phyloP scores from a whole-genome alignment of 192 early-diverging fungal species.

The Phlyctochytrium planicorne region DNA sequence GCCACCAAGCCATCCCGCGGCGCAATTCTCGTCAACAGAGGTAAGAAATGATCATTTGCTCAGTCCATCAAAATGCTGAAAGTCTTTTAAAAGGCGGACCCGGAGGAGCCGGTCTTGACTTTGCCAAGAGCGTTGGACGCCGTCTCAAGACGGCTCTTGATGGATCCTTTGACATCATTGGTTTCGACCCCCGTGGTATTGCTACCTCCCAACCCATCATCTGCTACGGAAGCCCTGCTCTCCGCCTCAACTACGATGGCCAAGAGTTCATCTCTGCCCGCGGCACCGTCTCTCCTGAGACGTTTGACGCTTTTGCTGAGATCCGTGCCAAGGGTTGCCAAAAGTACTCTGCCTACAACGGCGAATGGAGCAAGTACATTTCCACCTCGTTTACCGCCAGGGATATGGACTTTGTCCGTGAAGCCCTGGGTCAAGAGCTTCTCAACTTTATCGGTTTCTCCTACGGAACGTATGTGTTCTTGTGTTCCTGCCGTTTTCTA shows the following conservation, averaged over 20 bases:
- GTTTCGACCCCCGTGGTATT: constrained; percentile 41
- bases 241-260: background rate
- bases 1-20: constrained; percentile 2
- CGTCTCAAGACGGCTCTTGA: constrained; percentile 13
- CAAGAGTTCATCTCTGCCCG: background rate
- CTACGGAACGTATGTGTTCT: constrained; percentile 32
- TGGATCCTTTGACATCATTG: constrained; percentile 16
- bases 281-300: no score
- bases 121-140: constrained; percentile 15
- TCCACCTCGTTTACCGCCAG: constrained; percentile 36
- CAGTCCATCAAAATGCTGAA: no score
- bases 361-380: constrained; percentile 19
- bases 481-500: no score
- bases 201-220: constrained; percentile 20
- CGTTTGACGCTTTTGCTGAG: constrained; percentile 10
- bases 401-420: constrained; percentile 41
- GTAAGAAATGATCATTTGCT: no score
- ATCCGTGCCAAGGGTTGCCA: constrained; percentile 10
- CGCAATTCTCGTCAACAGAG: constrained; percentile 25
- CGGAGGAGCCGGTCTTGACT: constrained; percentile 36
- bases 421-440: constrained; percentile 31
- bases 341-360: constrained; percentile 15
- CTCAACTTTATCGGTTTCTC: constrained; percentile 42
- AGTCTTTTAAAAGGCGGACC: constrained; percentile 37
- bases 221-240: constrained; percentile 3